Conservation (phyloP, 352 stramenopile species). For the Pythium brachiatum region DNA sequence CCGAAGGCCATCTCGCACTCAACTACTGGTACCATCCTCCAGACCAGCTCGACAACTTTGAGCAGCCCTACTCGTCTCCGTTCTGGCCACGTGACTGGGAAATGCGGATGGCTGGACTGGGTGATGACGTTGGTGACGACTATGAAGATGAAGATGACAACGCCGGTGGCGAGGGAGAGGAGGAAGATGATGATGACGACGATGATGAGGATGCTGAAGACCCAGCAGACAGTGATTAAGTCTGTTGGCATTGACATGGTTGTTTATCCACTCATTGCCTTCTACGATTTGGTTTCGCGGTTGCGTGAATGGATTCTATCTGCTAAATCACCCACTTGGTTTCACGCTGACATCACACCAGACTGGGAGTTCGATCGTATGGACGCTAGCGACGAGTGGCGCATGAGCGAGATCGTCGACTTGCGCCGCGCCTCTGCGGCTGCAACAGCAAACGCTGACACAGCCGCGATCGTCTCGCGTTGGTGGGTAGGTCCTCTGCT, state of each 20-base stretch:
- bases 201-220: slow-evolving; percentile 4
- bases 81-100: slow-evolving; percentile 77
- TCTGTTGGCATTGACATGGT: not conserved
- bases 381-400: slow-evolving; percentile 29
- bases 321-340: not conserved
- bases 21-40: slow-evolving; percentile 91
- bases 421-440: slow-evolving; percentile 49
- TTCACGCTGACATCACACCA: slow-evolving; percentile 14
- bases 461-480: slow-evolving; percentile 37
- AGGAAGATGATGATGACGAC: not conserved
- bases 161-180: not conserved
- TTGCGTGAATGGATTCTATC: not conserved
- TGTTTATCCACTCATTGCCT: not conserved
- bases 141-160: slow-evolving; percentile 17
- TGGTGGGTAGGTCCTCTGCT: slow-evolving; percentile 7
- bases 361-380: slow-evolving; percentile 11
- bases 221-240: slow-evolving; percentile 1
- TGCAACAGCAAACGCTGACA: slow-evolving; percentile 50
- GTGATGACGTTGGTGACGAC: slow-evolving; percentile 1
- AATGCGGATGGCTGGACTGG: slow-evolving; percentile 23
- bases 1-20: slow-evolving; percentile 74
- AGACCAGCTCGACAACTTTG: slow-evolving; percentile 56
- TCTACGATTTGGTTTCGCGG: not conserved
- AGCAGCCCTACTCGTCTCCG: slow-evolving; percentile 67
- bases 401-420: slow-evolving; percentile 49